Evolutionary conservation across 441 rosid genomes (phyloP), one percentile per base, ranked within the genome.

Genomic region (Arabidopsis lyrata): DNA sequence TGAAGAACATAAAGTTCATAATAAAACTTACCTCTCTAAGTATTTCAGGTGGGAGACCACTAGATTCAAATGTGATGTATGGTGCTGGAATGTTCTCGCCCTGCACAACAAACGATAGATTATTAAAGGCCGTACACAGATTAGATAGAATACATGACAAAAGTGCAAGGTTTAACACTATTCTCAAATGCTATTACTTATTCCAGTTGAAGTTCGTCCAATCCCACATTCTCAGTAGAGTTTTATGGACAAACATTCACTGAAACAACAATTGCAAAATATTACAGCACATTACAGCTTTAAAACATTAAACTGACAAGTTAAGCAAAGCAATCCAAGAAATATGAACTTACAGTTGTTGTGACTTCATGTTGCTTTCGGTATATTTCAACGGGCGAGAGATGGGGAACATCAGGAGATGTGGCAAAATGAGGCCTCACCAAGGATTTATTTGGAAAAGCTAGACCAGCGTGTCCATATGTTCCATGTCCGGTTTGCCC

Each of bases 11-110:
- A 59, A 65, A 66, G 29, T 15, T 41, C 78, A 60, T 54, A 44
- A 59, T 20, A 60, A 57, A 74, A 75, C 91, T 80, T 82, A 88
- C 99, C 88, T 95, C 99, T 84, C 87, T 81, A 69, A 95, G 76
- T 66, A 95, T 87, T 91, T 95, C 99, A 15, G 91, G 85, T 74
- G 99, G 99, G 61, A 95, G 93, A 61, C 91, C 93, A 75, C 89
- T 81, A 27, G 88, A 88, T 73, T 95, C 99, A 87, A 95, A 95
- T 39, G 97, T 88, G 84, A 92, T 95, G 75, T 83, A 90, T 41
- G 99, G 99, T 32, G 97, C 84, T 5, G 99, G 97, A 72, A 92
- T 84, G 75, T 89, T 83, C 69, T 88, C 97, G 61, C 99, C 99
- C 99, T 95, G 81, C 74, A 74, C 18, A 82, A 76, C 78, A 36